phyloP scores from a whole-genome alignment of 139 green algal genomes.

The Nannochloris sp. region DNA sequence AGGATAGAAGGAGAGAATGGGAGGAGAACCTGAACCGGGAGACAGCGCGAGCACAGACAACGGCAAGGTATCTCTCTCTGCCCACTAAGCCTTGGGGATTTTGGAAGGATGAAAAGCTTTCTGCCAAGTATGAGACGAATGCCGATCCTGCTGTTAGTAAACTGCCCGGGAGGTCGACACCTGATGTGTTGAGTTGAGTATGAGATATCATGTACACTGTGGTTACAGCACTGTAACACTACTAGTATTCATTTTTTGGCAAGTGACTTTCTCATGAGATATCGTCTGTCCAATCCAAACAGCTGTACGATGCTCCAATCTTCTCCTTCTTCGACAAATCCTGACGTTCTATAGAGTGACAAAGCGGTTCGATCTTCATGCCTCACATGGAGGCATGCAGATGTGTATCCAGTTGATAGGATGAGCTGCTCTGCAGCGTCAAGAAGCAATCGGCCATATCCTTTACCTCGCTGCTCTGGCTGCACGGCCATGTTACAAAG shows the following conservation, averaged over 20 bases:
- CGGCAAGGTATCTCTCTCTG: conserved; percentile 16
- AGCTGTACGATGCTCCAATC: conserved; percentile 28
- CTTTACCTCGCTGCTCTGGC: conserved; percentile 19
- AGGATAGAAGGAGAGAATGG: conserved; percentile 20
- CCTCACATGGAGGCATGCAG: conserved; percentile 50
- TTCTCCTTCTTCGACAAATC: conserved; percentile 15
- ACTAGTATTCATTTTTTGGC: conserved; percentile 1
- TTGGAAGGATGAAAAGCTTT: conserved; percentile 22
- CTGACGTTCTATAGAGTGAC: conserved; percentile 26
- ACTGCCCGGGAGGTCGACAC: conserved; percentile 6
- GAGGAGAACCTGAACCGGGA: conserved; percentile 11
- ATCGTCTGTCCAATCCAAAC: conserved; percentile 31
- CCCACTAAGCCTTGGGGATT: conserved; percentile 34
- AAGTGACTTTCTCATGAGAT: conserved; percentile 35
- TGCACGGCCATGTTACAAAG: conserved; percentile 66
- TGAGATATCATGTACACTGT: neutral
- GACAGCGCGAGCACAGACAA: neutral
- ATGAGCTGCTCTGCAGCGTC: conserved; percentile 39
- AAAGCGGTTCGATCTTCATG: conserved; percentile 27
- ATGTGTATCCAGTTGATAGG: conserved; percentile 13
- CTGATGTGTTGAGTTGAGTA: conserved; percentile 1
- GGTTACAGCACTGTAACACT: too few species aligned
- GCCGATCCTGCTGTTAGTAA: conserved; percentile 6
- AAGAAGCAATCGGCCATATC: conserved; percentile 40
- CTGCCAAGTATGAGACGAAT: conserved; percentile 12